phyloP scores from a whole-genome alignment of 2,329 filamentous ascomycete genomes.

The Cladorrhinum sp. region DNA sequence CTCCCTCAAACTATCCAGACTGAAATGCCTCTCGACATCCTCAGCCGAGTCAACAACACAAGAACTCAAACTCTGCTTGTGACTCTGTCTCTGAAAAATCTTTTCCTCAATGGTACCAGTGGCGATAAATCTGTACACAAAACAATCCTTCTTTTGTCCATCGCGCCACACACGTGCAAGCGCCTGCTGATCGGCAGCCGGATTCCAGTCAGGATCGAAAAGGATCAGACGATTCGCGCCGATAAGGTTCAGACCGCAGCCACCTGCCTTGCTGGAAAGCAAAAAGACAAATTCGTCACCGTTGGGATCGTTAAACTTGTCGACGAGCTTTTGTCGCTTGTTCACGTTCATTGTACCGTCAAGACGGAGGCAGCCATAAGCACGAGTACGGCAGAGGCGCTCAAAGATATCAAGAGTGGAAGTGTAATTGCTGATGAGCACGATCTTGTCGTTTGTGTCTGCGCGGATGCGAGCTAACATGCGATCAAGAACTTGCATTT shows the following conservation, averaged over 20 bases:
- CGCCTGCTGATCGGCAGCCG: slow-evolving; percentile 94
- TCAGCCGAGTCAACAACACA: slow-evolving; percentile 96
- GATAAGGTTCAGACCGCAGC: slow-evolving; percentile 93
- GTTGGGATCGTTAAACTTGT: slow-evolving; percentile 93
- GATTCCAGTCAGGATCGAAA: slow-evolving; percentile 98
- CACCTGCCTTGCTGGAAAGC: slow-evolving; percentile 94
- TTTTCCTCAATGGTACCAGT: slow-evolving; percentile 99
- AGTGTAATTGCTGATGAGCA: slow-evolving; percentile 97
- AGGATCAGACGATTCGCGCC: slow-evolving; percentile 91
- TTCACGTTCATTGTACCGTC: slow-evolving; percentile 98
- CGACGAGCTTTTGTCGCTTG: slow-evolving; percentile 94
- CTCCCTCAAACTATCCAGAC: slow-evolving; percentile 82
- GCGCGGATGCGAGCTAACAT: slow-evolving; percentile 95
- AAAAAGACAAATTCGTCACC: slow-evolving; percentile 90
- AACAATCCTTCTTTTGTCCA: slow-evolving; percentile 98
- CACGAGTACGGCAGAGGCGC: slow-evolving; percentile 76
- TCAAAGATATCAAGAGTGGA: slow-evolving; percentile 95
- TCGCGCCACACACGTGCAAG: slow-evolving; percentile 98
- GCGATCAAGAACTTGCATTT: slow-evolving; percentile 96
- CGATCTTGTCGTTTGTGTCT: slow-evolving; percentile 98
- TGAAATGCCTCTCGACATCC: slow-evolving; percentile 96
- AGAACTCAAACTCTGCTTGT: slow-evolving; percentile 94
- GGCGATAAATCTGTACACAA: slow-evolving; percentile 98
- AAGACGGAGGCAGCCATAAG: slow-evolving; percentile 82
- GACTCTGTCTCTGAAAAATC: slow-evolving; percentile 96